Conservation (phyloP, 345 rosid species). For the Iberis pinnata region DNA sequence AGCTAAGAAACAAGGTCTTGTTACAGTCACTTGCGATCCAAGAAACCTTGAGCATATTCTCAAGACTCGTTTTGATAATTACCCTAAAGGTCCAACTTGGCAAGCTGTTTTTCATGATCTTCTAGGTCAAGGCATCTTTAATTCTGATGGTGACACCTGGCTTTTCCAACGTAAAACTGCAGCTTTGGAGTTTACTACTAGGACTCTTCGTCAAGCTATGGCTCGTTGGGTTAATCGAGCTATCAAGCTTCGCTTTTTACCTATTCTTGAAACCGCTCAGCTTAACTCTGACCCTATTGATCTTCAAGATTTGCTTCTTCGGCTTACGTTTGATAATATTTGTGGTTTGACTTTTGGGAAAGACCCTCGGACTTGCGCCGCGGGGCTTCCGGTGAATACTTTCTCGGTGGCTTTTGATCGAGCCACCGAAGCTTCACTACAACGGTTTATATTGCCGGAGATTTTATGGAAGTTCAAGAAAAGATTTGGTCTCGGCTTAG, state of each 20-base stretch:
- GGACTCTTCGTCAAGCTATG: conserved; percentile 98
- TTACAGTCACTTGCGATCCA: conserved; percentile 95
- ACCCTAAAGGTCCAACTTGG: conserved; percentile 98
- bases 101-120: conserved; percentile 91
- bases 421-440: conserved; percentile 89
- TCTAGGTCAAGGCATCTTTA: conserved; percentile 87
- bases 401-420: conserved; percentile 76
- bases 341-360: conserved; percentile 96
- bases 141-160: conserved; percentile 93
- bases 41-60: conserved; percentile 78
- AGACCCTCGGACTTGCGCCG: conserved; percentile 78
- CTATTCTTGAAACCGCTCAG: conserved; percentile 60
- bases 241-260: conserved; percentile 60
- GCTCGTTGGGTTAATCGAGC: conserved; percentile 88
- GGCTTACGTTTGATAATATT: conserved; percentile 89
- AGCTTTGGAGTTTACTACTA: conserved; percentile 90
- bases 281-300: conserved; percentile 47
- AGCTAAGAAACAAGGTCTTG: conserved; percentile 80
- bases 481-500: conserved; percentile 77
- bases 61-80: conserved; percentile 76
- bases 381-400: conserved; percentile 61
- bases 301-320: conserved; percentile 78
- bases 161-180: conserved; percentile 92
- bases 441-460: conserved; percentile 83
- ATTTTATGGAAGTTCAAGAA: conserved; percentile 71